Base-by-base conservation (phyloP, 306 rosid species). In the Acacia acuminata region DNA sequence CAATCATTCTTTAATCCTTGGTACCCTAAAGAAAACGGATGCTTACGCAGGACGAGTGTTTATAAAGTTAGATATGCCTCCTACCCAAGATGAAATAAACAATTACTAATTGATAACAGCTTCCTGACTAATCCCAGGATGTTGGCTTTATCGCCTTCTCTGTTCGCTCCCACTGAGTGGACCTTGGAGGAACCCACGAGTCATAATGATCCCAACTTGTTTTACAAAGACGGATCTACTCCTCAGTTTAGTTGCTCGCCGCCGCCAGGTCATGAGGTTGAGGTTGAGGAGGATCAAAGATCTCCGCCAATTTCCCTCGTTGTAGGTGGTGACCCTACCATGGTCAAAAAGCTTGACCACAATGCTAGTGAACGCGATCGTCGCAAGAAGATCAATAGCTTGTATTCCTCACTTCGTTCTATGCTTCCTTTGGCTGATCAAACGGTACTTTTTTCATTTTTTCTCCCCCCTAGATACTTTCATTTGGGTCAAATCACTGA, bases 351-450 rank as follows among this genome's bases (percentile, higher is more conserved):
- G 88, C 93, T 87, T 32, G 85, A 82, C 74, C 98, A 94, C 84
- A 94, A 93, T 70, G 98, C 97, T 22, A 91, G 91, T 27, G 98
- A 94, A 82, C 97, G 95, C 7, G 89, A 89, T 82, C 98, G 97
- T 44, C 97, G 97, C 72, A 91, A 89, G 90, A 94, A 89, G 86
- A 85, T 94, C 82, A 94, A 90, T 75, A 13, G 44, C 73, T 71
- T 93, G 81, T 90, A 89, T 77, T 88, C 92, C 9, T 90, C 98
- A 24, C 87, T 95, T 17, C 97, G 97, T 25, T 80, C 94, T 0
- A 86, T 95, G 53, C 91, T 95, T 80, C 98, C 98, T 1, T 56
- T 43, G 9, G 1, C 90, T 0, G 87, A 93, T 68, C 93, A 88
- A 68, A 82, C 40, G 90, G 97, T 95, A 93, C 68, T 44, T 40